phyloP scores from a whole-genome alignment of 345 rosid genomes.

The Gossypium anomalum region DNA sequence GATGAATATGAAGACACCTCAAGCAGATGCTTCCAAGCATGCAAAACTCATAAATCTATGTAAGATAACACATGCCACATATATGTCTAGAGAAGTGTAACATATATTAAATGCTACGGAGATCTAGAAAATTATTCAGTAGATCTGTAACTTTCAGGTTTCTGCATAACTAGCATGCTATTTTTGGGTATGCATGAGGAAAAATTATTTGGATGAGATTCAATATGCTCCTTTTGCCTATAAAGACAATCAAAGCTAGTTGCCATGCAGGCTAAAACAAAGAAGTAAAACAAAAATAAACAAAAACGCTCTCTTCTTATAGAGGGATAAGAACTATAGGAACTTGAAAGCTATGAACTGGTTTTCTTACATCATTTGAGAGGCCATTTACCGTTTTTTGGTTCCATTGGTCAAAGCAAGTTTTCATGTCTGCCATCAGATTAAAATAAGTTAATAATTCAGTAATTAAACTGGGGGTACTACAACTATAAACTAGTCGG shows the following conservation, averaged over 20 bases:
- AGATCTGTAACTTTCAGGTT: background rate
- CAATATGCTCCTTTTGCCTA: background rate
- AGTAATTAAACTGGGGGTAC: constrained; percentile 9
- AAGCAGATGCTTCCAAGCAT: background rate
- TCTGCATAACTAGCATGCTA: background rate
- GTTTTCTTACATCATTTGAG: constrained; percentile 44
- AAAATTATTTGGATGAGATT: background rate
- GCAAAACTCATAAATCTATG: background rate
- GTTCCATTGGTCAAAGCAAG: constrained; percentile 37
- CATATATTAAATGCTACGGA: constrained; percentile 1
- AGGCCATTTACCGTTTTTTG: constrained; percentile 32
- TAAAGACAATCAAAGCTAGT: background rate
- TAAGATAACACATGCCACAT: background rate
- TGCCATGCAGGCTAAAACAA: background rate
- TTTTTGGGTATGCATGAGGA: background rate
- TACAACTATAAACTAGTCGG: background rate
- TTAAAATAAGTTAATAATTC: background rate
- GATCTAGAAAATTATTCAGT: background rate
- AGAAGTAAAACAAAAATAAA: background rate
- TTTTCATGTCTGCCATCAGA: constrained; percentile 42
- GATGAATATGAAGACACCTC: background rate
- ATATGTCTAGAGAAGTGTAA: background rate
- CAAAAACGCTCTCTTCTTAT: background rate
- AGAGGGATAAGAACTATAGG: background rate
- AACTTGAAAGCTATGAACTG: background rate